Conservation (phyloP, 352 stramenopile genomes). For the Globisporangium radiosum region DNA sequence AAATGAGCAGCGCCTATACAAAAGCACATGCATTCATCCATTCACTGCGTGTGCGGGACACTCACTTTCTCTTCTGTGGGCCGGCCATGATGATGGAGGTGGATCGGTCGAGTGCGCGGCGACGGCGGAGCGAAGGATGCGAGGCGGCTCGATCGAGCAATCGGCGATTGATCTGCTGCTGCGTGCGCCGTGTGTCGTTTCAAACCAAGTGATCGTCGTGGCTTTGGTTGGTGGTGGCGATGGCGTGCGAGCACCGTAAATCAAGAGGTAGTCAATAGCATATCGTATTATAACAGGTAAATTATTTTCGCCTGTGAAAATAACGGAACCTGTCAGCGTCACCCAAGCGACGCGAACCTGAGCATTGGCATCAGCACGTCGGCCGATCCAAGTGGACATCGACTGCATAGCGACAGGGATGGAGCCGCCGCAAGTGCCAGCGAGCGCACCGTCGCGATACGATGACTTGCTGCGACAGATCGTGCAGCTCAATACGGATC, state of each 20-base stretch:
- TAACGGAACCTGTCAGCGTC: too few species aligned
- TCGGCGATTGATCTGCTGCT: conserved; percentile 1
- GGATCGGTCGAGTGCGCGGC: background rate
- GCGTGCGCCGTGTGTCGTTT: conserved; percentile 9
- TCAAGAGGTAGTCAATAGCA: background rate
- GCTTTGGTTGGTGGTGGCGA: conserved; percentile 7
- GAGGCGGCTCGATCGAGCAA: background rate
- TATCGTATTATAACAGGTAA: background rate
- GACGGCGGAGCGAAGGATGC: background rate
- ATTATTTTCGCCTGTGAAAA: too few species aligned
- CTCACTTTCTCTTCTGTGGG: conserved; percentile 50
- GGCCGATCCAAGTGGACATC: background rate
- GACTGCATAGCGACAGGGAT: background rate
- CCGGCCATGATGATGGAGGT: conserved; percentile 24
- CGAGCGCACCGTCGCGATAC: conserved; percentile 33
- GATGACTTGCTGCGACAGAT: conserved; percentile 76
- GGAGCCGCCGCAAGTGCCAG: conserved; percentile 1
- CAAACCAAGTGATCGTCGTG: background rate
- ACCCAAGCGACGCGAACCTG: too few species aligned
- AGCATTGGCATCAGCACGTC: too few species aligned
- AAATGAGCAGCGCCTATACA: background rate
- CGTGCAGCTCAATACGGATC: conserved; percentile 76
- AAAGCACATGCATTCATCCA: background rate
- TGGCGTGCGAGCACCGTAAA: background rate
- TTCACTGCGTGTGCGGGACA: background rate